Conservation (phyloP, 2,329 filamentous ascomycete genomes). For the Fusarium sp. region DNA sequence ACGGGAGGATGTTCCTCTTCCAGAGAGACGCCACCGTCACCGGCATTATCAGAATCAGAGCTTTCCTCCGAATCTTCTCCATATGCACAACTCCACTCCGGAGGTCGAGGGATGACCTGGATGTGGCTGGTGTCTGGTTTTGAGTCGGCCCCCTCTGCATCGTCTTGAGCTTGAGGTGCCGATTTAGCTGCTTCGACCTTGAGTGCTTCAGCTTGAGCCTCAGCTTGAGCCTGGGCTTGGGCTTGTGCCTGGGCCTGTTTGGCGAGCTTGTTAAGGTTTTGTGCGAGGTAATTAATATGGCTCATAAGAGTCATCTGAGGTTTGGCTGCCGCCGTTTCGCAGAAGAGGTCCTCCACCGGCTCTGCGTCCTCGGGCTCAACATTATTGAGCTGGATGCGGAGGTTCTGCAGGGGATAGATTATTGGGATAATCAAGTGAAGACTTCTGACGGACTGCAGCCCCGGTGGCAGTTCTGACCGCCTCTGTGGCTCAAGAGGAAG, state of each 20-base stretch:
- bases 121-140: constrained; percentile 69
- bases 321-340: constrained; percentile 66
- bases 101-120: constrained; percentile 78
- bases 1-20: constrained; percentile 44
- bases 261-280: constrained; percentile 76
- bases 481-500: constrained; percentile 77
- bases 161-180: constrained; percentile 10
- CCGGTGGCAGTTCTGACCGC: constrained; percentile 68
- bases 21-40: constrained; percentile 56
- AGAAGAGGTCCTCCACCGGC: constrained; percentile 74
- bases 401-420: constrained; percentile 77
- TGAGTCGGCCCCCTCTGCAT: neutral
- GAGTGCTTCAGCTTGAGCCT: constrained; percentile 21
- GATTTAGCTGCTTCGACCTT: constrained; percentile 31
- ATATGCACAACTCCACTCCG: constrained; percentile 74
- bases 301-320: constrained; percentile 75
- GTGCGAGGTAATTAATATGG: constrained; percentile 79
- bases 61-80: constrained; percentile 62
- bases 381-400: constrained; percentile 74
- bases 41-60: constrained; percentile 57
- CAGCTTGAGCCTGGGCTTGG: constrained; percentile 49
- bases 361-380: constrained; percentile 70
- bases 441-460: constrained; percentile 71
- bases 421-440: constrained; percentile 77
- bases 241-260: constrained; percentile 66